Base-by-base conservation (phyloP, 2,329 filamentous ascomycete genomes). In the Colletotrichum nymphaeae region DNA sequence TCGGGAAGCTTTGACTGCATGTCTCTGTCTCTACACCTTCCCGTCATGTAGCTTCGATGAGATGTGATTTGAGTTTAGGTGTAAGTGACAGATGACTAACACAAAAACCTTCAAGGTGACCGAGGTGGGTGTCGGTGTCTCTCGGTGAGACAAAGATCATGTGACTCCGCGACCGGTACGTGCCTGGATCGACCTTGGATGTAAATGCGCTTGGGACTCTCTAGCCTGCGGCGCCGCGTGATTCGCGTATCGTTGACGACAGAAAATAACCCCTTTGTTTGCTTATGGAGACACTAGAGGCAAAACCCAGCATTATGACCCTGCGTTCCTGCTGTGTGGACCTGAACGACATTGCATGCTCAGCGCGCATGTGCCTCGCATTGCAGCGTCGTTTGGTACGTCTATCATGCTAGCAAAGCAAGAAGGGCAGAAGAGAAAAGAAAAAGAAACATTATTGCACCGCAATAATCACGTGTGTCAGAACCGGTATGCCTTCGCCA, bases 201-300 rank as follows among this genome's bases (percentile, higher is more conserved):
- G 52, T 35, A 24, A 42, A 59, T 73, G 66, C 70, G 42, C 70
- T 69, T 56, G 42, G 42, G 53, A 26, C 46, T 28, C 53, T 60
- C 24, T 69, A 53, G 57, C 42, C 35, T 60, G 55, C 35, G 59
- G 59, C 59, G 56, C 32, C 70, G 66, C 70, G 70, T 70, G 53
- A 46, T 62, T 64, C 59, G 66, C 53, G 53, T 42, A 55, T 46
- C 28, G 52, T 49, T 35, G 26, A 52, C 63, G 42, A 62, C 46
- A n/a, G 28, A 49, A 49, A 30, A 35, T 28, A n/a, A 30, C 12
- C 55, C 63, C 55, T 65, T 69, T 69, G 59, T 69, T 69, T 73
- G 46, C 30, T 42, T 6, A 24, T 42, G 22, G 22, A 26, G 26
- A 37, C 53, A 28, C 55, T 69, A 68, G 46, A 49, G 26, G n/a